Evolutionary conservation across 257 asterid genomes (phyloP), one percentile per base, ranked within the genome.

Genomic region (Ajuga chamaepitys): DNA sequence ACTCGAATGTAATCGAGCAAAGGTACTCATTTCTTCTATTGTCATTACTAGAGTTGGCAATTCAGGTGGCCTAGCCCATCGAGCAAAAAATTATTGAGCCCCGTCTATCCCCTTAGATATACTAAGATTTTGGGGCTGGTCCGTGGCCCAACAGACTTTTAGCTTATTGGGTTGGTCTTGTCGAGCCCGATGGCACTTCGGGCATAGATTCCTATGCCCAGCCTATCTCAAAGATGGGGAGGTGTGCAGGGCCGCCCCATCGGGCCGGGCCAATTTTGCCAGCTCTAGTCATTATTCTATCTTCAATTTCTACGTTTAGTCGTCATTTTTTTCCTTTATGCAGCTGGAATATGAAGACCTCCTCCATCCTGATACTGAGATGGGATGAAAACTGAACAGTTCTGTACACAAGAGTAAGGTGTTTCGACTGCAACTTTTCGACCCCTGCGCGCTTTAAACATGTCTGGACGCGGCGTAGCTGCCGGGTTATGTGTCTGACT

Each of bases 301-400:
- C 32, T 9, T 58, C 7, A 1, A 56, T 16, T n/a, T 54, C n/a
- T 50, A 32, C 25, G 45, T 32, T 34, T 38, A 12, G 7, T 22
- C 17, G 14, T 63, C 34, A 71, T 38, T 8, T 14, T 17, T 22
- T 64, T 35, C 20, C 63, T 34, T 5, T 18, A 34, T 79, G 83
- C 87, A 90, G 97, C 81, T 81, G 62, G 88, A 90, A 68, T 87
- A 68, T 13, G 83, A 79, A 55, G 95, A 69, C 34, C 79, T 77
- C 47, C 51, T 59, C 57, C 62, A 83, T 68, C 84, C 88, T 58
- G 85, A 85, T 64, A 63, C 26, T 14, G 61, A 72, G 66, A 82
- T 83, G 85, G 71, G 72, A 48, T 78, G 28, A 48, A 40, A 51
- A 66, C 24, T 8, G 17, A 16, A n/a, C n/a, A n/a, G n/a, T n/a